phyloP scores from a whole-genome alignment of 176 grass and related monocot species.

The Chloris gayana region DNA sequence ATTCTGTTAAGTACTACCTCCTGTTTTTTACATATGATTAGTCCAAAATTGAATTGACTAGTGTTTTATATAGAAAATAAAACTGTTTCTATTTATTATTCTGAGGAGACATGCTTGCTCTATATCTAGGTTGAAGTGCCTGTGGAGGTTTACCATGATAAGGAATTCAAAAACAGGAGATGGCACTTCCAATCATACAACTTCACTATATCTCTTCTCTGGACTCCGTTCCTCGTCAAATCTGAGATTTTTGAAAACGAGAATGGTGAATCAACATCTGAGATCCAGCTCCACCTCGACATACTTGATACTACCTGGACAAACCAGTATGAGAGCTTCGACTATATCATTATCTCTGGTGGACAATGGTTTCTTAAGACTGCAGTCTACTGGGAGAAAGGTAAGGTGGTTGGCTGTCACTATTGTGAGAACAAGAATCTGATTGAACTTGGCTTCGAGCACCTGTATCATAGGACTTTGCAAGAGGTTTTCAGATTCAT shows the following conservation, averaged over 20 bases:
- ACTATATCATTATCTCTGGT: slow-evolving; percentile 75
- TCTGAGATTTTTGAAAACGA: slow-evolving; percentile 86
- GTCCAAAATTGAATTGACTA: neutral
- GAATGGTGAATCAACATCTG: slow-evolving; percentile 64
- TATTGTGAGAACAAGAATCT: slow-evolving; percentile 66
- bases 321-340: slow-evolving; percentile 59
- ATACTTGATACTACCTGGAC: slow-evolving; percentile 67
- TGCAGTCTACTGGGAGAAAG: slow-evolving; percentile 71
- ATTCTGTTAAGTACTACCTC: neutral
- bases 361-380: slow-evolving; percentile 94
- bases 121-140: slow-evolving; percentile 71
- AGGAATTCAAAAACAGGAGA: slow-evolving; percentile 65
- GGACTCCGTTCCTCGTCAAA: slow-evolving; percentile 75
- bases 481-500: slow-evolving; percentile 65
- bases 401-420: slow-evolving; percentile 69
- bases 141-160: slow-evolving; percentile 71
- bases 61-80: neutral
- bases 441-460: slow-evolving; percentile 66
- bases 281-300: slow-evolving; percentile 79
- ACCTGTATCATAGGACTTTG: slow-evolving; percentile 62
- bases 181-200: slow-evolving; percentile 80
- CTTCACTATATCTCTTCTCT: slow-evolving; percentile 70
- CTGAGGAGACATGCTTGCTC: slow-evolving; percentile 31
- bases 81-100: neutral
- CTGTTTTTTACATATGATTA: neutral